phyloP scores from a whole-genome alignment of 2,329 filamentous ascomycete species.

The Magnaporthiopsis incrustans region DNA sequence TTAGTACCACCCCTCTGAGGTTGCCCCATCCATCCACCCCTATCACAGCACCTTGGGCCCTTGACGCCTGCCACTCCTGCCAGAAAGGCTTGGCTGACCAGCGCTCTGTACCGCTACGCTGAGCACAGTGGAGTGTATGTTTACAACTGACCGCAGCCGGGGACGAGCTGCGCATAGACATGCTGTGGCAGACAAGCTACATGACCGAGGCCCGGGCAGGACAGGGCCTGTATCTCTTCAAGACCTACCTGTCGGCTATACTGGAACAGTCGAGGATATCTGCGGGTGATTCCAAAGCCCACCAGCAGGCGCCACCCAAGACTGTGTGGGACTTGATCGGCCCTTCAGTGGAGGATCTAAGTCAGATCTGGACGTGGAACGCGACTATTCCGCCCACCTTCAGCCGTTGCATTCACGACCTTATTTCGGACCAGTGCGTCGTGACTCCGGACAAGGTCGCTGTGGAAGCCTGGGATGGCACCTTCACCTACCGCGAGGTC shows the following conservation, averaged over 20 bases:
- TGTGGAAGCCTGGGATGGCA: constrained; percentile 42
- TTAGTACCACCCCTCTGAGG: background rate
- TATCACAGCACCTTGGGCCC: background rate
- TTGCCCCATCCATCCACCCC: background rate
- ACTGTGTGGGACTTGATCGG: constrained; percentile 9
- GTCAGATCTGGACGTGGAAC: constrained; percentile 40
- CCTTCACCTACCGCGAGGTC: constrained; percentile 36
- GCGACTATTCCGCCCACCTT: constrained; percentile 30
- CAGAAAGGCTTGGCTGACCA: background rate
- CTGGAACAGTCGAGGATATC: background rate
- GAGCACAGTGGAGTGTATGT: constrained; percentile 2
- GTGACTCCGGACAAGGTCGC: constrained; percentile 30
- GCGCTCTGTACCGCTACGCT: background rate
- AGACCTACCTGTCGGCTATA: constrained; percentile 3
- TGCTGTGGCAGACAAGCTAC: constrained; percentile 1
- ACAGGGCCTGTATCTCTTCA: constrained; percentile 4
- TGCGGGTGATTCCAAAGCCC: background rate
- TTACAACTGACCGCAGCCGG: background rate
- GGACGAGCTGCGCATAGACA: background rate
- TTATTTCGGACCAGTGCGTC: constrained; percentile 31
- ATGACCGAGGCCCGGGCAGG: constrained; percentile 2
- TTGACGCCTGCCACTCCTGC: background rate
- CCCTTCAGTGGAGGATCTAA: constrained; percentile 27
- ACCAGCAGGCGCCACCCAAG: background rate
- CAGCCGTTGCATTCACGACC: constrained; percentile 36